These are phyloP conservation scores for Castanospermum australe DNA, from an alignment of 306 rosid genomes.

Conservation along the genomic window DNA sequence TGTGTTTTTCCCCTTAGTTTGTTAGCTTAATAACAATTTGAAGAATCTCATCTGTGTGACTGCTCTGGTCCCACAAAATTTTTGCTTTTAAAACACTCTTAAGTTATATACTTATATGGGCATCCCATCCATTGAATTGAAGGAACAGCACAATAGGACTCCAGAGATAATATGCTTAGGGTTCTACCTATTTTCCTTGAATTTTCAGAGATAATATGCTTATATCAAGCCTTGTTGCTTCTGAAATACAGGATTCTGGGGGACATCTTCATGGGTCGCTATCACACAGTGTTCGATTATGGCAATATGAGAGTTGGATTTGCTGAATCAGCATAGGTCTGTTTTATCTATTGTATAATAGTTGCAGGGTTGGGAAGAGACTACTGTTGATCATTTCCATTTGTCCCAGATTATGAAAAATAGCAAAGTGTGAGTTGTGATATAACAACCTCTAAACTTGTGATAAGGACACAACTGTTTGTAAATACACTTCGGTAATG, in stretches of 20 bases:
- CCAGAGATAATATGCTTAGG: not conserved
- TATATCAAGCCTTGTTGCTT: not conserved
- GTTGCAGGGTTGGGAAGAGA: not conserved
- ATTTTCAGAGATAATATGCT: not conserved
- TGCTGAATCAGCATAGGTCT: conserved; percentile 47
- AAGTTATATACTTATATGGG: too few relatives aligned
- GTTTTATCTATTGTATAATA: not conserved
- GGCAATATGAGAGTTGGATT: conserved; percentile 52
- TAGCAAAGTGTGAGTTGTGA: not conserved
- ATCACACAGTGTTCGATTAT: conserved; percentile 57
- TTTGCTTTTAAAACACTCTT: not conserved
- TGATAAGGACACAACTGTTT: not conserved
- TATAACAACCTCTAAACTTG: not conserved
- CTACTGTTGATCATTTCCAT: not conserved
- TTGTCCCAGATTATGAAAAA: not conserved
- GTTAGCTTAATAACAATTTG: not conserved
- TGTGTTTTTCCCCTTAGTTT: not conserved
- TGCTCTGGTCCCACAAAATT: not conserved
- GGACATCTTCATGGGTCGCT: conserved; percentile 50
- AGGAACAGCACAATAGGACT: too few relatives aligned
- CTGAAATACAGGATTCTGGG: conserved; percentile 25
- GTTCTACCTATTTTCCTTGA: not conserved
- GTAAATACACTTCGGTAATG: not conserved
- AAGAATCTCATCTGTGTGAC: not conserved
- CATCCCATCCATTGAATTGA: not conserved